A percentile compares a stretch with the other conserved stretches of the same genome.
These are phyloP conservation scores for Leptographium flavum DNA, from an alignment of 2,329 filamentous ascomycete species.

Conservation along the genomic window DNA sequence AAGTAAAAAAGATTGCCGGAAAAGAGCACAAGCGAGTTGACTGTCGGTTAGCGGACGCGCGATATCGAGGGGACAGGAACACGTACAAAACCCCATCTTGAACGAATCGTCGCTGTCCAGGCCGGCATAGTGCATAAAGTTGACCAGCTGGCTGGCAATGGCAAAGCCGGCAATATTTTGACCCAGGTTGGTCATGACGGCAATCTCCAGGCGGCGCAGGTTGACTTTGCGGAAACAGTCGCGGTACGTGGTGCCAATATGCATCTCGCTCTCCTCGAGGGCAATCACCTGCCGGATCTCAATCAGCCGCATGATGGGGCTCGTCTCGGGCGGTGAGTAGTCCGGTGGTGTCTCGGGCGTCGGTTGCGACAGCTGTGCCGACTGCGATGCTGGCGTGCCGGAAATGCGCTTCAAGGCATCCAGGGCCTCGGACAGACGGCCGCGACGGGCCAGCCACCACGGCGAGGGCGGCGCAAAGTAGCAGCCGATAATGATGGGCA, in stretches of 20 bases:
- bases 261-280: slow-evolving; percentile 33
- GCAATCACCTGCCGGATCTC: slow-evolving; percentile 43
- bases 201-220: slow-evolving; percentile 38
- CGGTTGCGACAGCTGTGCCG: no score
- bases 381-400: neutral
- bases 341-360: neutral
- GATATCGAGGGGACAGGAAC: no score
- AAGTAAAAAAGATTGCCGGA: slow-evolving; percentile 29
- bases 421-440: slow-evolving; percentile 12
- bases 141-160: slow-evolving; percentile 20
- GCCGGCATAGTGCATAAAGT: slow-evolving; percentile 17
- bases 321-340: slow-evolving; percentile 17
- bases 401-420: slow-evolving; percentile 5
- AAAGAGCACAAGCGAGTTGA: slow-evolving; percentile 15
- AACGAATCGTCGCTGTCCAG: slow-evolving; percentile 23
- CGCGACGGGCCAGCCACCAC: slow-evolving; percentile 22
- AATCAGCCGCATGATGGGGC: slow-evolving; percentile 26
- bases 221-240: slow-evolving; percentile 37
- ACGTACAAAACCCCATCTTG: slow-evolving; percentile 18
- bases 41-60: slow-evolving; percentile 1
- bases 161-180: slow-evolving; percentile 18
- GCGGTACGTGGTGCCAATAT: slow-evolving; percentile 31
- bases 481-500: slow-evolving; percentile 8
- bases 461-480: slow-evolving; percentile 11
- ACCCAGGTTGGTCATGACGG: slow-evolving; percentile 21